Percentiles rank a stretch among this genome's conserved stretches.
phyloP scores from a whole-genome alignment of 2,329 filamentous ascomycete species.

The Fusarium sp. region DNA sequence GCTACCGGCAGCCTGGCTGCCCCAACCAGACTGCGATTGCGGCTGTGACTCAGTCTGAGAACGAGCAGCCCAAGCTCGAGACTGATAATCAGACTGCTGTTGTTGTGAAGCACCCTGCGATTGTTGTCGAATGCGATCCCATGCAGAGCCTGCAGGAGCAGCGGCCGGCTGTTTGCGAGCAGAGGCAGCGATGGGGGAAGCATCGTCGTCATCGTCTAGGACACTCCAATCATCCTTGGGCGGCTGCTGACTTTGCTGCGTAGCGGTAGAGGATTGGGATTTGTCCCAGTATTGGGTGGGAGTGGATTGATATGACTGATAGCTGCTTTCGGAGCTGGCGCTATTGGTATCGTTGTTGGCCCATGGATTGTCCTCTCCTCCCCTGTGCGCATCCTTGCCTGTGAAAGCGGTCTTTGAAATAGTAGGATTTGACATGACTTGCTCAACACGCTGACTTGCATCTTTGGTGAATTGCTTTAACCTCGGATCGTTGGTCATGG shows the following conservation, averaged over 20 bases:
- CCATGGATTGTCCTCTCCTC: slow-evolving; percentile 21
- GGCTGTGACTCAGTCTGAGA: slow-evolving; percentile 21
- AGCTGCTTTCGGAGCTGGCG: not conserved
- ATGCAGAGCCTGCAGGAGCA: slow-evolving; percentile 50
- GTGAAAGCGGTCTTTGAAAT: slow-evolving; percentile 14
- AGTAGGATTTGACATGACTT: slow-evolving; percentile 35
- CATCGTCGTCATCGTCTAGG: slow-evolving; percentile 53
- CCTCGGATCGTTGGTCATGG: slow-evolving; percentile 40
- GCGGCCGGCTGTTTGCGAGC: slow-evolving; percentile 37
- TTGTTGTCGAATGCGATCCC: slow-evolving; percentile 58
- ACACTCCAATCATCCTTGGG: slow-evolving; percentile 42
- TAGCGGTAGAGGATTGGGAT: not conserved
- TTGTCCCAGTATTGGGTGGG: slow-evolving; percentile 20
- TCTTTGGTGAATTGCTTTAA: slow-evolving; percentile 42
- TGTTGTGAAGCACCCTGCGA: slow-evolving; percentile 32
- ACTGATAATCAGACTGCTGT: slow-evolving; percentile 34
- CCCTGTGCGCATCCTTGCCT: slow-evolving; percentile 9
- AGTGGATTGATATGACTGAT: not conserved
- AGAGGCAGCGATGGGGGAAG: slow-evolving; percentile 56
- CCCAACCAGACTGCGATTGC: slow-evolving; percentile 40
- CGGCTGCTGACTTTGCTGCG: slow-evolving; percentile 20
- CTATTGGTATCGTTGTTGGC: slow-evolving; percentile 5
- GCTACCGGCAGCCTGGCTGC: slow-evolving; percentile 44
- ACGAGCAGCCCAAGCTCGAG: slow-evolving; percentile 30
- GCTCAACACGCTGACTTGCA: slow-evolving; percentile 38